Evolutionary conservation across 1,284 basidiomycete species (phyloP).

Genomic region (Anthracocystis walkeri): DNA sequence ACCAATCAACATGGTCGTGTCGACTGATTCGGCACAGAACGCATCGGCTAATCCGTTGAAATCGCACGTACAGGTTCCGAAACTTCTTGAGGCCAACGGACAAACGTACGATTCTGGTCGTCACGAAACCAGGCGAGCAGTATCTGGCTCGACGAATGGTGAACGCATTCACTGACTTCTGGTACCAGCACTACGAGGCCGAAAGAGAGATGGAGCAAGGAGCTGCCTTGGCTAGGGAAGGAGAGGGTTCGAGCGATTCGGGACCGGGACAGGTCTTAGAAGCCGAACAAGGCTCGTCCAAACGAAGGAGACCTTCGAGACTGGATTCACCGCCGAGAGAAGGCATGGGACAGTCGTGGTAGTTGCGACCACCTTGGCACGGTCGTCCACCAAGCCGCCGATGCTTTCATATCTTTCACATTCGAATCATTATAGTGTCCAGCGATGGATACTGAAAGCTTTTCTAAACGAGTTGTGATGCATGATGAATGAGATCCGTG

Average conservation of each 20-base stretch:
- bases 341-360: background rate
- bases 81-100: slow-evolving; percentile 8
- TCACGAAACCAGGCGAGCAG: slow-evolving; percentile 13
- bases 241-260: background rate
- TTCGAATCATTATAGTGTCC: too few relatives aligned
- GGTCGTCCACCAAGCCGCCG: background rate
- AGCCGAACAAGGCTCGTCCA: background rate
- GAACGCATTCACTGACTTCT: slow-evolving; percentile 14
- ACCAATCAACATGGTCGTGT: background rate
- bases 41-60: background rate
- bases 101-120: background rate
- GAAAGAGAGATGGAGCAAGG: slow-evolving; percentile 4
- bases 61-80: slow-evolving; percentile 7
- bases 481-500: background rate
- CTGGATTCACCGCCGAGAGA: background rate
- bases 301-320: too few relatives aligned
- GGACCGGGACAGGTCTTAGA: background rate
- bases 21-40: background rate
- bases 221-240: background rate
- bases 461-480: background rate
- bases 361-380: background rate
- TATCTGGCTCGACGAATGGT: slow-evolving; percentile 26
- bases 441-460: background rate
- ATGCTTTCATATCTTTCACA: background rate
- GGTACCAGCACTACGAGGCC: slow-evolving; percentile 5